Conservation (phyloP, 2,329 filamentous ascomycete genomes). For the Alternaria metachromatica region DNA sequence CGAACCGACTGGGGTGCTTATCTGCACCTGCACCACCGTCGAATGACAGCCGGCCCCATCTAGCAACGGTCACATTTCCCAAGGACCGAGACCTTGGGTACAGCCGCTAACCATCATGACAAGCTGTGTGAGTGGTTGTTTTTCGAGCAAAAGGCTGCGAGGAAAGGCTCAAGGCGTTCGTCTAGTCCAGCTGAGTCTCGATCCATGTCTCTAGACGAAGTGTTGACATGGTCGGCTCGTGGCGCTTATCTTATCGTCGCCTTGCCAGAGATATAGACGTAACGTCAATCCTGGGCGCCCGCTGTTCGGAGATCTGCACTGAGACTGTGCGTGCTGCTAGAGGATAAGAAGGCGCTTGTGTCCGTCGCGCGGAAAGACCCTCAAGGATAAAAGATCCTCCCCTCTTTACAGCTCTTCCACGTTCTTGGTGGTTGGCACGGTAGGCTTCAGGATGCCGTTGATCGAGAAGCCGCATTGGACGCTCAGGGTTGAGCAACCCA, state of each 20-base stretch:
- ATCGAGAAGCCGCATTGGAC: conserved; percentile 48
- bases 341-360: conserved; percentile 9
- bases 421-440: background rate
- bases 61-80: conserved; percentile 1
- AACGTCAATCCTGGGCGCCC: background rate
- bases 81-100: background rate
- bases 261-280: background rate
- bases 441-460: conserved; percentile 29
- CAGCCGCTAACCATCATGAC: background rate
- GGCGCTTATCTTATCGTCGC: conserved; percentile 8
- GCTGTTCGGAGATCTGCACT: conserved; percentile 7
- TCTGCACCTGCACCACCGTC: conserved; percentile 8
- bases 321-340: background rate
- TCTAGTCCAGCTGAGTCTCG: background rate
- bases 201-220: background rate
- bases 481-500: conserved; percentile 53
- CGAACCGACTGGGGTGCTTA: conserved; percentile 9
- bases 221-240: background rate
- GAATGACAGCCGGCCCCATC: conserved; percentile 6
- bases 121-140: background rate
- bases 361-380: background rate
- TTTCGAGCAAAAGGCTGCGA: background rate
- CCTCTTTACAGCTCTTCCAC: background rate
- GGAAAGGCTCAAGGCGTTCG: background rate
- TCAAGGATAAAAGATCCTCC: background rate